These are phyloP conservation scores for Neurospora sp. DNA, from an alignment of 495 filamentous ascomycete species.

Conservation along the genomic window DNA sequence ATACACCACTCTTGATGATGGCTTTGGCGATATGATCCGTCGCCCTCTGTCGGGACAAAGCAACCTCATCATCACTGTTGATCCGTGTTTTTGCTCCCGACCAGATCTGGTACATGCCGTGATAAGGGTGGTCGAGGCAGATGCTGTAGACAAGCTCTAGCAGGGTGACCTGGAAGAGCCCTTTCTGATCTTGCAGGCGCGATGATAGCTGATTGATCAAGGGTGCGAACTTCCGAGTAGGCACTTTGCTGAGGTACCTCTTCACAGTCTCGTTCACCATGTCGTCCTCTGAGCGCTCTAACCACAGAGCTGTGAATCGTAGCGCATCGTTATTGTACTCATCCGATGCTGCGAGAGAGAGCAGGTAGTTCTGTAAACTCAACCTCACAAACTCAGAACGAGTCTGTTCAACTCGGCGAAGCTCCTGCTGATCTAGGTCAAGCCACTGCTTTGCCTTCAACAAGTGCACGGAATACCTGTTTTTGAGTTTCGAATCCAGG, in stretches of 20 bases:
- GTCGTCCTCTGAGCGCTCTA: slow-evolving; percentile 63
- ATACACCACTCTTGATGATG: slow-evolving; percentile 34
- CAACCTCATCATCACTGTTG: slow-evolving; percentile 58
- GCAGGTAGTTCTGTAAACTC: slow-evolving; percentile 91
- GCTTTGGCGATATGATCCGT: slow-evolving; percentile 53
- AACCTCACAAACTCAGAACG: slow-evolving; percentile 73
- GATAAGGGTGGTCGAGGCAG: slow-evolving; percentile 85
- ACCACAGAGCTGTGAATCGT: slow-evolving; percentile 91
- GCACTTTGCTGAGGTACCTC: slow-evolving; percentile 57
- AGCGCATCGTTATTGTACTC: slow-evolving; percentile 80
- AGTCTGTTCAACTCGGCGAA: slow-evolving; percentile 61
- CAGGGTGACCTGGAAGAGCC: slow-evolving; percentile 64
- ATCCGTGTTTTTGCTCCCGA: slow-evolving; percentile 58
- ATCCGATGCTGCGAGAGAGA: slow-evolving; percentile 72
- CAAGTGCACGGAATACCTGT: slow-evolving; percentile 29
- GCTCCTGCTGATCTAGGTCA: slow-evolving; percentile 76
- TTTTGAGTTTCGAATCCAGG: slow-evolving; percentile 28
- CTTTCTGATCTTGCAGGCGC: slow-evolving; percentile 60
- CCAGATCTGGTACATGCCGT: slow-evolving; percentile 93
- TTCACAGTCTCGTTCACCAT: slow-evolving; percentile 69
- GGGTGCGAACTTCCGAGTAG: slow-evolving; percentile 82
- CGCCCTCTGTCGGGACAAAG: slow-evolving; percentile 59
- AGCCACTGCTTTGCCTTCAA: slow-evolving; percentile 78
- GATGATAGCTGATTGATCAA: slow-evolving; percentile 96
- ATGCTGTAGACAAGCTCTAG: slow-evolving; percentile 64